A percentile compares a stretch with the other conserved stretches of the same genome.
These are phyloP conservation scores for Globisporangium okanoganense DNA, from an alignment of 352 stramenopile species.

Conservation along the genomic window DNA sequence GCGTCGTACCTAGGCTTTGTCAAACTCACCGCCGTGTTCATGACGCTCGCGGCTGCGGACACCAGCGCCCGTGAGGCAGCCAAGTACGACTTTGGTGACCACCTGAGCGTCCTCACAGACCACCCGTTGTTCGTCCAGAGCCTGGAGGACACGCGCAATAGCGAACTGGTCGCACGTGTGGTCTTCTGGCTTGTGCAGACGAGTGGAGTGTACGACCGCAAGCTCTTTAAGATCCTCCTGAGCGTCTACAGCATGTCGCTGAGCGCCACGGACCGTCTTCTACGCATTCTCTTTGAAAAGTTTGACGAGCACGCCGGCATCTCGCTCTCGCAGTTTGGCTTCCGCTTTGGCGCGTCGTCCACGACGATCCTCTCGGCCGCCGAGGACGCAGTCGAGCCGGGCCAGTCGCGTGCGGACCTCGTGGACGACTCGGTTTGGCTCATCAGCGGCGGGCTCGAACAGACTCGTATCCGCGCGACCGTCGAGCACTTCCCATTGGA, in stretches of 20 bases:
- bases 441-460: constrained; percentile 58
- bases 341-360: constrained; percentile 63
- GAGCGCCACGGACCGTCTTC: constrained; percentile 43
- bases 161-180: constrained; percentile 26
- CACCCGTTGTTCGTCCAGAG: constrained; percentile 26
- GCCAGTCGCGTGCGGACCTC: constrained; percentile 31
- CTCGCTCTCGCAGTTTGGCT: constrained; percentile 45
- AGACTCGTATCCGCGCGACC: constrained; percentile 53
- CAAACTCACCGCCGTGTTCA: constrained; percentile 26
- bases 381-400: constrained; percentile 4
- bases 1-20: constrained; percentile 30
- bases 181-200: constrained; percentile 38
- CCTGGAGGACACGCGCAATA: constrained; percentile 16
- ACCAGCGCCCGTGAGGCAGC: constrained; percentile 3
- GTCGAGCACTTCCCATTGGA: constrained; percentile 70
- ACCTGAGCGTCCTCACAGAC: constrained; percentile 29
- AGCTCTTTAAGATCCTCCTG: constrained; percentile 60
- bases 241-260: constrained; percentile 68
- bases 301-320: constrained; percentile 44
- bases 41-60: constrained; percentile 27
- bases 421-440: constrained; percentile 70
- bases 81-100: constrained; percentile 32
- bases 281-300: constrained; percentile 52
- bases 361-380: constrained; percentile 23
- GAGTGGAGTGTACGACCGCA: constrained; percentile 36